phyloP scores from a whole-genome alignment of 2,329 filamentous ascomycete genomes.

The Ophiocordyceps robertsii region DNA sequence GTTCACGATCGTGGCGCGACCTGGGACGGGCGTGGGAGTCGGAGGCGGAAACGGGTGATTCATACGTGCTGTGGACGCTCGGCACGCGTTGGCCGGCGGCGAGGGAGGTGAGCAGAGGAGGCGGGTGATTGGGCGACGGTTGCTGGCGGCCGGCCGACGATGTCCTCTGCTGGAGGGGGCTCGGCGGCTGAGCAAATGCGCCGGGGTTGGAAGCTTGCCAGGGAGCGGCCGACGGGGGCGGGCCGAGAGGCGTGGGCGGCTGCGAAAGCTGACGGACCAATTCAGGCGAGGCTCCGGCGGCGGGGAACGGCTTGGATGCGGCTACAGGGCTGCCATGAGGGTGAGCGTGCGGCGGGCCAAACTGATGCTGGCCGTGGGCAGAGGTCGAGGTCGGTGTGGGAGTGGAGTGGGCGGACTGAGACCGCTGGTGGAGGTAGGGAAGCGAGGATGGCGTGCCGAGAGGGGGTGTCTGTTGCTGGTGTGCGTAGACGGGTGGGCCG shows the following conservation, averaged over 20 bases:
- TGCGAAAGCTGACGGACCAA: constrained; percentile 38
- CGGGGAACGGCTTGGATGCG: constrained; percentile 23
- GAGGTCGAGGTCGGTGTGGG: constrained; percentile 51
- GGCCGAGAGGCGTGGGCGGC: constrained; percentile 38
- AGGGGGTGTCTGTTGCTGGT: constrained; percentile 31
- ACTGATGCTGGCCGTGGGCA: constrained; percentile 43
- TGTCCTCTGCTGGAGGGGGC: constrained; percentile 44
- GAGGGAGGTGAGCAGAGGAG: background rate
- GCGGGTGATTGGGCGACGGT: constrained; percentile 9
- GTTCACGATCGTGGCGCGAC: constrained; percentile 50
- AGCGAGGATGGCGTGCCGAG: constrained; percentile 24
- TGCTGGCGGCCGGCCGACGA: constrained; percentile 15
- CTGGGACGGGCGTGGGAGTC: constrained; percentile 34
- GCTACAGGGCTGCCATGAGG: constrained; percentile 32
- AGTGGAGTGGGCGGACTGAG: constrained; percentile 44
- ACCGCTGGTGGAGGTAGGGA: constrained; percentile 31
- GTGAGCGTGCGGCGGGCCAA: constrained; percentile 34
- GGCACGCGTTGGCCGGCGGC: constrained; percentile 8
- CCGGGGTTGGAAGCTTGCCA: constrained; percentile 26
- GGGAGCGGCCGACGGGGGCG: constrained; percentile 28
- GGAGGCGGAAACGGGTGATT: constrained; percentile 21
- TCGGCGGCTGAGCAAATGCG: constrained; percentile 35
- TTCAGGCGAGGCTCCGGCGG: constrained; percentile 22
- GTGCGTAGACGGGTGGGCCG: constrained; percentile 25
- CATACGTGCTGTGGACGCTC: constrained; percentile 29